Conservation (phyloP, 257 asterid genomes). For the Cinchona pubescens region DNA sequence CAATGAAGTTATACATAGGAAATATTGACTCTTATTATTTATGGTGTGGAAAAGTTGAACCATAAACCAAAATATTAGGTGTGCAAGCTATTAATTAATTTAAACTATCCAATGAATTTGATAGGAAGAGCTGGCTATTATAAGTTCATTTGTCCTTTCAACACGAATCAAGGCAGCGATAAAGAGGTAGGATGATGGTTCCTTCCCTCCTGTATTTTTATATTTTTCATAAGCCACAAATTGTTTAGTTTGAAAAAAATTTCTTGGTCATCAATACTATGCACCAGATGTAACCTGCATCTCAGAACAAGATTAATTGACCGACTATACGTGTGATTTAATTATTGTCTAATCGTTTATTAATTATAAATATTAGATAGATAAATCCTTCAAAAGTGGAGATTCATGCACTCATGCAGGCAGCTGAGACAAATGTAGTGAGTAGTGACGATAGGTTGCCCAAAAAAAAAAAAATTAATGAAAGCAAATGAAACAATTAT, state of each 20-base stretch:
- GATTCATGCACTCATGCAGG: background rate
- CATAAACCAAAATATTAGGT: no score
- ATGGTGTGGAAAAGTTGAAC: no score
- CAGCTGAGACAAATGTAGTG: background rate
- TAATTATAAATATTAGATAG: background rate
- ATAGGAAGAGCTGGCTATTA: conserved; percentile 12
- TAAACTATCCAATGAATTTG: no score
- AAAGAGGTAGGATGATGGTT: background rate
- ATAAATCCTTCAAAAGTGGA: background rate
- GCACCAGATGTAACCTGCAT: conserved; percentile 18
- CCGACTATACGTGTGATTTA: background rate
- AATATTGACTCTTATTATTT: no score
- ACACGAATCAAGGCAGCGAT: background rate
- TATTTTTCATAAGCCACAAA: background rate
- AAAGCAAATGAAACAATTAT: background rate
- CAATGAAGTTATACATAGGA: no score
- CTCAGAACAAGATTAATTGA: background rate
- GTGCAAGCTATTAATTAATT: no score
- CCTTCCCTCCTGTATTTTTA: background rate
- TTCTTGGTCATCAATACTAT: background rate
- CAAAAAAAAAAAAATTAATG: background rate
- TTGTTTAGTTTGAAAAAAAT: background rate
- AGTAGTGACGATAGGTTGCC: background rate
- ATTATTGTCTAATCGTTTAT: background rate
- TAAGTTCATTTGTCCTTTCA: background rate